Evolutionary conservation across 257 asterid species (phyloP), one percentile per base, ranked within the genome.

Genomic region (Anisodus tanguticus): DNA sequence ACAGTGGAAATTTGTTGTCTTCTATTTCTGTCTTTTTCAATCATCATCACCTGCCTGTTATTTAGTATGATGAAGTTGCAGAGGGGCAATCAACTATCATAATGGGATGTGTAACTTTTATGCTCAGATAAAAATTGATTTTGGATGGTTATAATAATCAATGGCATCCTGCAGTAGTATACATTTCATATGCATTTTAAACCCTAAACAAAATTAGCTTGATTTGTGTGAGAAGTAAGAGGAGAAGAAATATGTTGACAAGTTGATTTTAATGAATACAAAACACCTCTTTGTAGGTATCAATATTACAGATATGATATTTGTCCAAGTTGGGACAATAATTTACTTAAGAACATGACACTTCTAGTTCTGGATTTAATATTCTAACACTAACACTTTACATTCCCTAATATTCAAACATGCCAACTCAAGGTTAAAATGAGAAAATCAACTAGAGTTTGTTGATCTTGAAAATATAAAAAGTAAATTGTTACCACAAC

Each of bases 21-120:
- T 22, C 22, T 26, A 11, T 84, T 80, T 85, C 66, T 88, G 82
- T 76, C 84, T 84, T 72, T 39, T 26, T 26, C 26, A 53, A 26
- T 76, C 54, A 51, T 74, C 62, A 74, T 6, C 35, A 49, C 4
- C n/a, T 74, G 58, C n/a, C 7, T 74, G 8, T 53, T 31, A 31
- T 31, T 31, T 31, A 31, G 35, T 31, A 31, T 31, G 35, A 31
- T 31, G 35, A 31, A 31, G 35, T 31, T 82, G 80, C 9, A 17
- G 15, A 31, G 31, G 47, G 35, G 49, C 26, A 68, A 66, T 55
- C 81, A 57, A 69, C 31, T 35, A 22, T 55, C 53, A 55, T 37
- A 7, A 22, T 69, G 59, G 35, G 63, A 47, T 17, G 35, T 74
- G 60, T 31, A 51, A 31, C n/a, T 51, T 76, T 12, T 51, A 53